These are phyloP conservation scores for Cucumis melo DNA, from an alignment of 306 rosid genomes.

Conservation along the genomic window DNA sequence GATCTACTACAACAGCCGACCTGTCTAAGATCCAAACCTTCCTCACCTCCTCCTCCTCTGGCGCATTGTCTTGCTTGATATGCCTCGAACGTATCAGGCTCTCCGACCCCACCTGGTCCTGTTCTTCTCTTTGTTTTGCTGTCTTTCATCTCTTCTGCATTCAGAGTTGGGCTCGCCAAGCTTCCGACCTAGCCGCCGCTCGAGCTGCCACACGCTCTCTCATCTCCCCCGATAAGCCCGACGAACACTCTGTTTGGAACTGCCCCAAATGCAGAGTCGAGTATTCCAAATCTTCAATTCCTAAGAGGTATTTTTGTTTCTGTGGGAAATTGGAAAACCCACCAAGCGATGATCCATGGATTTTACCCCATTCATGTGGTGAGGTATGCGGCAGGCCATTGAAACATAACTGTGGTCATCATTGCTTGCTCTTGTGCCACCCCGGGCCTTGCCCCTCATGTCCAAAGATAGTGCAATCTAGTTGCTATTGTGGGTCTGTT, in stretches of 20 bases:
- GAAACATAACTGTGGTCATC: constrained; percentile 67
- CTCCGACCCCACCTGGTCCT: constrained; percentile 85
- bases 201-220: constrained; percentile 79
- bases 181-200: constrained; percentile 50
- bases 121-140: constrained; percentile 74
- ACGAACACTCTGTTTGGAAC: constrained; percentile 56
- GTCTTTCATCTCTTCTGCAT: constrained; percentile 87
- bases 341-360: constrained; percentile 79
- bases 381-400: constrained; percentile 64
- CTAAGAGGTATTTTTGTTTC: constrained; percentile 58
- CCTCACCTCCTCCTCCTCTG: constrained; percentile 83
- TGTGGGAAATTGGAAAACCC: constrained; percentile 76
- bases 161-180: constrained; percentile 87
- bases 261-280: constrained; percentile 84
- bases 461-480: constrained; percentile 58
- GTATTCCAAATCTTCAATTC: constrained; percentile 49
- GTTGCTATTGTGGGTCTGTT: constrained; percentile 56
- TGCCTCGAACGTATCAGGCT: constrained; percentile 86
- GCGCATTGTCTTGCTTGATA: constrained; percentile 81
- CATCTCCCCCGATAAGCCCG: constrained; percentile 27
- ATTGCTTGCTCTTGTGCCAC: constrained; percentile 70
- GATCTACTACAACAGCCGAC: constrained; percentile 45
- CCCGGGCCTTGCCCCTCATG: constrained; percentile 95
- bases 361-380: constrained; percentile 88
- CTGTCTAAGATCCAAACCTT: constrained; percentile 84